Base-by-base conservation (phyloP, 176 grass and related monocot genomes). In the Pontederia paniculata region DNA sequence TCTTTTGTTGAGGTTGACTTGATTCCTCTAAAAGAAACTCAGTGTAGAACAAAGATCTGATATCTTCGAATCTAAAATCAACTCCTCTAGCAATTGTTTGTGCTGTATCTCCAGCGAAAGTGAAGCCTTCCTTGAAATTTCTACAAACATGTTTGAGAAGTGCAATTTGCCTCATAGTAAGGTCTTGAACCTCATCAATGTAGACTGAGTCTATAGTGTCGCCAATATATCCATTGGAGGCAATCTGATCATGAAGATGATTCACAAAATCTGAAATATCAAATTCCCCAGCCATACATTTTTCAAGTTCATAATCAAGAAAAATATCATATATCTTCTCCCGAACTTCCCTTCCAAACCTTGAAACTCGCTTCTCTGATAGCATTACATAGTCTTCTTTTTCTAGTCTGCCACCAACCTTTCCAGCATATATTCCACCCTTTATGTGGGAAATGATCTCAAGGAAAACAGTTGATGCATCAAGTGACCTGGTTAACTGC, bases 381-480 rank as follows among this genome's bases (percentile, higher is more conserved):
- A 95, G 70, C 69, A 72, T 73, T 6, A 86, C 44, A 72, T 95
- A 95, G 31, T 81, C 81, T 5, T 78, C 66, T 42, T 63, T 80
- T 37, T 61, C 54, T 57, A 86, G 50, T 23, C 21, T 72, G 45
- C 73, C 51, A 19, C 60, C 37, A 13, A 25, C 37, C 45, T 10
- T 65, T 48, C 45, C 46, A n/a, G 45, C 25, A 45, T 54, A 22
- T 57, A 70, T 69, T 61, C 76, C 71, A 10, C 78, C 81, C 48
- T 95, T 95, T 57, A 95, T 89, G 61, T 95, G 81, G 57, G 85
- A 95, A 70, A 85, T 85, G 73, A 95, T 95, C 74, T 95, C 78
- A 1, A 85, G 88, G n/a, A 80, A 95, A 6, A 89, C 85, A 69
- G 73, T 95, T 14, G 84, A 85, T 21, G 81, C 54, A 41, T 95